Evolutionary conservation across 176 grass and related monocot species (phyloP), one percentile per base, ranked within the genome.

Genomic region (Carex scoparia): DNA sequence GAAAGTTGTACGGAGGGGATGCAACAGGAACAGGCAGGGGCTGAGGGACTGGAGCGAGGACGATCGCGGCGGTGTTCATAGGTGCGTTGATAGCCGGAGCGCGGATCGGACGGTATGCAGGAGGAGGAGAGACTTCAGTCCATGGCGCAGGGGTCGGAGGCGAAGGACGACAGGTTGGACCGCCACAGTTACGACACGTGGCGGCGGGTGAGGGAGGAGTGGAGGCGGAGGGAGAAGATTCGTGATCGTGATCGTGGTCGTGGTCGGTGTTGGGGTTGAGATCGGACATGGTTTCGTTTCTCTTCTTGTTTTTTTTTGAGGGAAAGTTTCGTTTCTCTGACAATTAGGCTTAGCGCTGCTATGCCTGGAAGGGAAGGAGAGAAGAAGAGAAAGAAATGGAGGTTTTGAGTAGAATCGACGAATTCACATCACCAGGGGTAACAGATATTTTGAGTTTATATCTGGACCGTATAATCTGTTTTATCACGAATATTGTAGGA

Each of bases 21-120:
- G 85, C 84, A 2, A 74, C 65, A 2, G 87, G 91, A 1, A 89
- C 88, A 0, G 91, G 93, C 4, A 95, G 88, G 48, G 91, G 90
- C 16, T 92, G 91, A 30, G 91, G 93, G 12, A 99, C 93, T 1
- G 88, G 93, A 42, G 90, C 77, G 80, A 98, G 95, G 58, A 95
- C 42, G 85, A 98, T 94, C 59, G 96, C 65, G 10, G 87, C 81
- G 35, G 91, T 95, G 88, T 95, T 91, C 38, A 78, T 95, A 53
- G 96, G 93, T 16, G 90, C 93, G 88, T 94, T 94, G 87, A 95
- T 90, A 58, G 95, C 93, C 0, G 93, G 93, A 65, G 86, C 87
- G 73, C 90, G 91, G 80, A 94, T 98, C 61, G 95, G 95, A 85
- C 95, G 95, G 93, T 98, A 98, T n/a, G 91, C 93, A 6, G 95